Evolutionary conservation across 805 yeast species (phyloP), one percentile per base, ranked within the genome.

Genomic region (Ascoidea asiatica): DNA sequence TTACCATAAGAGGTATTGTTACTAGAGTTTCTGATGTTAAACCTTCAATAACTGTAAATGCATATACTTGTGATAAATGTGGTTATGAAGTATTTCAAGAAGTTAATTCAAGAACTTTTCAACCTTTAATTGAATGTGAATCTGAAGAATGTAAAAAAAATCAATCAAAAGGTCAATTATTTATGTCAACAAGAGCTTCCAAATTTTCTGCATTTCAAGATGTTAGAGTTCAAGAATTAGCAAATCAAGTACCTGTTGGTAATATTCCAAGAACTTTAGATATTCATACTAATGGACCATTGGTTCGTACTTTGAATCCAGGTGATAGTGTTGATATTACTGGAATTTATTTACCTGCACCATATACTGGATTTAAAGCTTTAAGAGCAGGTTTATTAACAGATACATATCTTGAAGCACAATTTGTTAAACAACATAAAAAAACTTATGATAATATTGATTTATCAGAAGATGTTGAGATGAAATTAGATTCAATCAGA

Each of bases 1-100:
- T 92, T 55, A 89, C 96, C 0, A 83, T 89, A 4, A 70, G 95
- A 50, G 99, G 98, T 46, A 89, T 92, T 52, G 87, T 90, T 43
- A 92, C 97, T 6, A 72, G 98, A 52, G 95, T 89, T 4, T 81
- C 95, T 2, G 99, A 92, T 60, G 98, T 92, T 39, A 90, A 89
- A 61, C 99, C 99, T 4, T 70, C 86, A 5, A 85, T 92, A 5
- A 68, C 75, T 48, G 97, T 92, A 44, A 87, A 82, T 54, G 97
- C 98, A 1, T 94, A 90, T 60, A 86, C 97, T 5, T 92, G 99
- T 66, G 98, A 92, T 60, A 83, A 83, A 55, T 92, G 99, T 70
- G 99, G 98, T 41, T 82, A 75, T 63, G 99, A 92, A 64, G 79
- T 87, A 44, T 92, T 94, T 71, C 97, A 92, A 66, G 97, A 94